Percentiles rank a stretch among this genome's conserved stretches.
Evolutionary conservation across 2,329 filamentous ascomycete species (phyloP).

Genomic region (Fusarium bulbicola): DNA sequence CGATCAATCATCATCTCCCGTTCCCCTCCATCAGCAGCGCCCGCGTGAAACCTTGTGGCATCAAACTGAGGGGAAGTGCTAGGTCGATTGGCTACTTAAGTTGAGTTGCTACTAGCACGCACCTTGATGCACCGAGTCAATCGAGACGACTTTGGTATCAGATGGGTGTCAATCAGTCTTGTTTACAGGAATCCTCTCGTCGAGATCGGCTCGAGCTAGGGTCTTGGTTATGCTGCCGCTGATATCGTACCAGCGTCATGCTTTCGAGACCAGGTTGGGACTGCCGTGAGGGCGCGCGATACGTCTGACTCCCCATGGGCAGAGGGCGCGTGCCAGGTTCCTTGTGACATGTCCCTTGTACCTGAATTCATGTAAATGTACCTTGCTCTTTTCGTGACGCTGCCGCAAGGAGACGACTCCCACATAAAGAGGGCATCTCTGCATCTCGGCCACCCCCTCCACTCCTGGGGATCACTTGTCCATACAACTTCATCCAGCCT

Average conservation of each 20-base stretch:
- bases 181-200: background rate
- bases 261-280: constrained; percentile 22
- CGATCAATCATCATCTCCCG: constrained; percentile 15
- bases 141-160: constrained; percentile 29
- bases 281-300: constrained; percentile 28
- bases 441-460: constrained; percentile 22
- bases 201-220: constrained; percentile 9
- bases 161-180: constrained; percentile 27
- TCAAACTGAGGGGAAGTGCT: constrained; percentile 37
- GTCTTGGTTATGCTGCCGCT: background rate
- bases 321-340: constrained; percentile 25
- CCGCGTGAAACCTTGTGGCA: constrained; percentile 42
- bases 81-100: constrained; percentile 20
- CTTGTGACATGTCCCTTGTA: constrained; percentile 33
- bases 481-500: constrained; percentile 2
- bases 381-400: constrained; percentile 25
- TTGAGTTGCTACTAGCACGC: constrained; percentile 5
- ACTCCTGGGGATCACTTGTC: constrained; percentile 1
- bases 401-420: constrained; percentile 26
- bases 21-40: constrained; percentile 6
- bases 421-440: constrained; percentile 40
- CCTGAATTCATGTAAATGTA: constrained; percentile 29
- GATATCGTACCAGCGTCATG: constrained; percentile 42
- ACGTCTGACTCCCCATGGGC: constrained; percentile 29
- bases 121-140: constrained; percentile 18